Conservation (phyloP, 1,139 yeast species). For the Suhomyces wounanorum region DNA sequence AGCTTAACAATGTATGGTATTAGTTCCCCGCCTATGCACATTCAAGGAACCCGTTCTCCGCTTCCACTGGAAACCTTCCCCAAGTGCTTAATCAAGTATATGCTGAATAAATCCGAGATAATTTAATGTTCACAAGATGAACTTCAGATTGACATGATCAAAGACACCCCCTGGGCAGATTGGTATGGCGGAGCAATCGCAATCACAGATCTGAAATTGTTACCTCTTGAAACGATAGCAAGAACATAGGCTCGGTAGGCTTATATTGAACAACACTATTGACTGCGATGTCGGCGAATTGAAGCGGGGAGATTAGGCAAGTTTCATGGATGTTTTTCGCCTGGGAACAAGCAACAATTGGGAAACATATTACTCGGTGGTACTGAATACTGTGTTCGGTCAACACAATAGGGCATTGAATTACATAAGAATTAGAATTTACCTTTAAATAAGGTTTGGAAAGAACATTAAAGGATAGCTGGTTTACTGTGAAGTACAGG, state of each 20-base stretch:
- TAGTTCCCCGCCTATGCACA: neutral
- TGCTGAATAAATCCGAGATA: neutral
- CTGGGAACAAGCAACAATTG: neutral
- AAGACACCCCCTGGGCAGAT: neutral
- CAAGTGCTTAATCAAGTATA: no score
- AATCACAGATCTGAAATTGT: neutral
- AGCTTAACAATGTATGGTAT: neutral
- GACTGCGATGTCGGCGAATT: neutral
- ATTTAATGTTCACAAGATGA: neutral
- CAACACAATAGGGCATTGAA: neutral
- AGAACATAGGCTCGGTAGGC: neutral
- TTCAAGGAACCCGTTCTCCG: neutral
- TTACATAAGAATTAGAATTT: no score
- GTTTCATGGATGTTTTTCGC: neutral
- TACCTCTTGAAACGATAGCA: neutral
- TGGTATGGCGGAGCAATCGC: neutral
- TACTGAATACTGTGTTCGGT: neutral
- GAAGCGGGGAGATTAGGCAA: neutral
- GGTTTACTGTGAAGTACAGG: no score
- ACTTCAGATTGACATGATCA: neutral
- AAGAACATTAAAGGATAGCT: no score
- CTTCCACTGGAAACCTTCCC: neutral
- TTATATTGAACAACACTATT: neutral
- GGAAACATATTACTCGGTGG: neutral
- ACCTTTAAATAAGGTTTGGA: no score